Evolutionary conservation across 2,329 filamentous ascomycete species (phyloP).

Genomic region (Aspergillus alliaceus): DNA sequence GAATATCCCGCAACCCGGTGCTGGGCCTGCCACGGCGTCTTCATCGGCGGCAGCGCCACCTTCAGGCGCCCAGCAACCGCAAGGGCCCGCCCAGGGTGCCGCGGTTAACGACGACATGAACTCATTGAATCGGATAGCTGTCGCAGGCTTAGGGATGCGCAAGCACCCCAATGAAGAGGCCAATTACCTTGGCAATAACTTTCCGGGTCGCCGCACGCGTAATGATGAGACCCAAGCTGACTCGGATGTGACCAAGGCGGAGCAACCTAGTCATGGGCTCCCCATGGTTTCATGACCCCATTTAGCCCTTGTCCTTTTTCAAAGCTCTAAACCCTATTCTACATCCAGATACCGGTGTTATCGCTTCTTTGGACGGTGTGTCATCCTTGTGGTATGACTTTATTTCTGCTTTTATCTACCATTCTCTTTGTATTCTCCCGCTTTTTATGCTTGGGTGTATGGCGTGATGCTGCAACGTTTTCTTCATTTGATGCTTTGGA

Average conservation of each 20-base stretch:
- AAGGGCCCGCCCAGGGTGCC: conserved; percentile 25
- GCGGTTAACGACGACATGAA: conserved; percentile 40
- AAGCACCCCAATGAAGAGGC: conserved; percentile 43
- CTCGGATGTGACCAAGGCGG: conserved; percentile 28
- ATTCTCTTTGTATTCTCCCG: conserved; percentile 3
- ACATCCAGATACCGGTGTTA: background rate
- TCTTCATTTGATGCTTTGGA: conserved; percentile 13
- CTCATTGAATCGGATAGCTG: conserved; percentile 45
- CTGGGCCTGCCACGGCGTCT: conserved; percentile 18
- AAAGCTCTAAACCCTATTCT: conserved; percentile 1
- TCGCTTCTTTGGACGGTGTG: background rate
- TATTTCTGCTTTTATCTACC: background rate
- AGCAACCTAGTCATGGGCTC: conserved; percentile 26
- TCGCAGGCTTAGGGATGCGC: conserved; percentile 45
- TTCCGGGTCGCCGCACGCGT: conserved; percentile 33
- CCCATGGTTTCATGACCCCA: conserved; percentile 23
- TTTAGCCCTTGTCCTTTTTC: background rate
- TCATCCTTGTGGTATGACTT: background rate
- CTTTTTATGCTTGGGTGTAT: conserved; percentile 17
- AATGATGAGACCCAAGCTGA: conserved; percentile 30
- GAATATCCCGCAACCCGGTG: conserved; percentile 28
- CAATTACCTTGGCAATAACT: conserved; percentile 33
- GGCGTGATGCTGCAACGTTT: conserved; percentile 18
- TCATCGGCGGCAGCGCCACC: conserved; percentile 22
- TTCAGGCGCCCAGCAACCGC: conserved; percentile 26